Evolutionary conservation across 129 eudicot species (phyloP).

Genomic region (Apium graveolens): DNA sequence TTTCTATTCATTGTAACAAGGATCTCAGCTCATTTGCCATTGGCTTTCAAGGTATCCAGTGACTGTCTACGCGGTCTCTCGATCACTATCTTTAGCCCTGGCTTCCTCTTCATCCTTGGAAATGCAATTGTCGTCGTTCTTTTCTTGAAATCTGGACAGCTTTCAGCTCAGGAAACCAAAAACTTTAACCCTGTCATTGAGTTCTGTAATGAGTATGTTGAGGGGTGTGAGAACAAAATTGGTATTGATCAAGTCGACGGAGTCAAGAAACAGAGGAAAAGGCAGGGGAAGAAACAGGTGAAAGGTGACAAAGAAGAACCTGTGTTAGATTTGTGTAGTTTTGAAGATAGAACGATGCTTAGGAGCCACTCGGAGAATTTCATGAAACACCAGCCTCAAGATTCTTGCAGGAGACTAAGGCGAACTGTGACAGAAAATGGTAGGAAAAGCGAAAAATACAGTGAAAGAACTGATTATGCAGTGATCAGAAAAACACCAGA

Average conservation of each 20-base stretch:
- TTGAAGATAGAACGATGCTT: constrained; percentile 7
- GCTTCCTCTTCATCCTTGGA: constrained; percentile 59
- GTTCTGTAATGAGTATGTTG: constrained; percentile 38
- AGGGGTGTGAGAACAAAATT: constrained; percentile 25
- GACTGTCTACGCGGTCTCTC: constrained; percentile 32
- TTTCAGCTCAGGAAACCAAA: constrained; percentile 18
- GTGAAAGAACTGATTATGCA: not conserved
- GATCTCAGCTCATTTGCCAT: constrained; percentile 37
- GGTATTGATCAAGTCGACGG: not conserved
- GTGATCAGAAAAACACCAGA: not conserved
- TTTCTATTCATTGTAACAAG: constrained; percentile 38
- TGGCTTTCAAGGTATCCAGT: constrained; percentile 28
- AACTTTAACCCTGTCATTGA: constrained; percentile 13
- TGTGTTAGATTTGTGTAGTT: not conserved
- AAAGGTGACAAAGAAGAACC: not conserved
- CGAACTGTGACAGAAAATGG: constrained; percentile 35
- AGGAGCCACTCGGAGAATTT: constrained; percentile 49
- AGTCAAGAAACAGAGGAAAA: constrained; percentile 2
- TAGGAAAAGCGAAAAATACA: constrained; percentile 1
- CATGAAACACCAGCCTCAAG: constrained; percentile 7
- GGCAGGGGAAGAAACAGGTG: not conserved
- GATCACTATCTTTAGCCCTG: constrained; percentile 36
- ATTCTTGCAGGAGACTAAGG: constrained; percentile 21
- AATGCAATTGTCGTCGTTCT: constrained; percentile 56
- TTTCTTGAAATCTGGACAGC: constrained; percentile 38